Evolutionary conservation across 371 early-diverging fungal species (phyloP), one percentile per base, ranked within the genome.

Genomic region (Rhizopus microsporus): DNA sequence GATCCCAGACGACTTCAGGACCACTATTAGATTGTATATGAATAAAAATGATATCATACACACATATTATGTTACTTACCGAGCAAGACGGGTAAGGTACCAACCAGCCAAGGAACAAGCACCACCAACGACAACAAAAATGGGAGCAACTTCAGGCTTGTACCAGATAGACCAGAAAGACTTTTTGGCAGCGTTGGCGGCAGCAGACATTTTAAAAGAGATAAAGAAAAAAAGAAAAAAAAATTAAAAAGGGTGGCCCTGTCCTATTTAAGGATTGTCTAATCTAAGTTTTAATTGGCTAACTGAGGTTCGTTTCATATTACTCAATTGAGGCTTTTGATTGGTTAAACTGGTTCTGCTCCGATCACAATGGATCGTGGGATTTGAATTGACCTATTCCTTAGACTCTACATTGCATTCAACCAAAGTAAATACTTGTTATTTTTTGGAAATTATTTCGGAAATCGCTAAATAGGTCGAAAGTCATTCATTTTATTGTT

Each of bases 1-100:
- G 75, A 51, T 77, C 80, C 80, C 80, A 80, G 57, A 80, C 80
- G 47, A 77, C 75, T 45, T 80, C 80, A 72, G 77, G 77, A 39
- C 77, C 77, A 59, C 77, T 69, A 51, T 43, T 23, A 23, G 2
- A 23, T 23, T 23, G 23, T 23, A 33, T 40, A 29, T 16, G 15
- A 35, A 44, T 37, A 55, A 23, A 40, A 43, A 53, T 15, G 7
- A n/a, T 52, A 44, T 35, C 9, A 23, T 23, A 48, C 10, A 43
- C 23, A 52, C 30, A 51, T 15, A 29, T 37, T 15, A 32, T 33
- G 13, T 13, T 32, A 23, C 33, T 45, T 46, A 44, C 60, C 54
- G 70, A 68, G 77, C 77, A 51, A 77, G 69, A 62, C 75, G 73
- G 55, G 74, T 71, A 59, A 73, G 66, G 54, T 80, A 73, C 67